Percentiles rank a stretch among this genome's conserved stretches.
Conservation (phyloP, 192 early-diverging fungal genomes). For the Kickxella alabastrina region DNA sequence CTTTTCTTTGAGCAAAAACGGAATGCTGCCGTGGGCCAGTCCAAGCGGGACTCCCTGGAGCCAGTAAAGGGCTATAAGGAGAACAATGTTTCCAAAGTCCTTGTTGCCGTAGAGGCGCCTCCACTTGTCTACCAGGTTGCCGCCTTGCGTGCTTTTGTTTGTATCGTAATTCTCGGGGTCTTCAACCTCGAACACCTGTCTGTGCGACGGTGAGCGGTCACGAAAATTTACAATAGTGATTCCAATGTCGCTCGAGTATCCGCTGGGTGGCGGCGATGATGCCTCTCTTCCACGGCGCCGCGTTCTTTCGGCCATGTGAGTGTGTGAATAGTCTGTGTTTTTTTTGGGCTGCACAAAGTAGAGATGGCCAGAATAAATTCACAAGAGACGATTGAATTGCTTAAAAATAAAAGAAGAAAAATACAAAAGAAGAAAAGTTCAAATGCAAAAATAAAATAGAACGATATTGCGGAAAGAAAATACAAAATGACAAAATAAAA, state of each 20-base stretch:
- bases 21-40: conserved; percentile 83
- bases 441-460: neutral
- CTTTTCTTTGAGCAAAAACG: conserved; percentile 91
- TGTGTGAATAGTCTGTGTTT: neutral
- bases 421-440: neutral
- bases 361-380: neutral
- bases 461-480: neutral
- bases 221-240: conserved; percentile 34
- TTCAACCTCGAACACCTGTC: conserved; percentile 45
- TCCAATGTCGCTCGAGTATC: conserved; percentile 23
- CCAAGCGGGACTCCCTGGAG: conserved; percentile 96
- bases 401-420: neutral
- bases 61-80: conserved; percentile 60
- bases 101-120: conserved; percentile 40
- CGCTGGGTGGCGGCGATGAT: conserved; percentile 4
- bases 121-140: conserved; percentile 18
- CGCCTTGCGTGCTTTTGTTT: neutral
- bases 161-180: conserved; percentile 32
- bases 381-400: neutral
- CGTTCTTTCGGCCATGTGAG: conserved; percentile 25
- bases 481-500: neutral
- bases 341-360: neutral
- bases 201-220: conserved; percentile 18
- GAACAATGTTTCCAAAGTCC: conserved; percentile 54
- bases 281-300: conserved; percentile 27